Evolutionary conservation across 345 rosid genomes (phyloP).

Genomic region (Boechera retrofracta): DNA sequence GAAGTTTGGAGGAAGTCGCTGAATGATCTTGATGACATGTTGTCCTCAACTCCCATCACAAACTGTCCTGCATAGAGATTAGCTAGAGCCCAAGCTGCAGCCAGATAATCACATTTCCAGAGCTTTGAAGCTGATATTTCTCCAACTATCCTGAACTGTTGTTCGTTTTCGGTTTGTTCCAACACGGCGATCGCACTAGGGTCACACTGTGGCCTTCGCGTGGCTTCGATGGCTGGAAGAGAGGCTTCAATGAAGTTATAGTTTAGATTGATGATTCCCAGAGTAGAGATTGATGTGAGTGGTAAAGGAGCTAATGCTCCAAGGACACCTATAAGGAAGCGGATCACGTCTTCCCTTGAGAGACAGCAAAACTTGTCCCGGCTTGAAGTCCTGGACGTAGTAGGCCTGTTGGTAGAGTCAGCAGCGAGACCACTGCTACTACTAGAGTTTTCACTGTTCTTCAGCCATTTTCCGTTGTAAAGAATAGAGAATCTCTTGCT

Average conservation of each 20-base stretch:
- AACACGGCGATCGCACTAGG: slow-evolving; percentile 82
- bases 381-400: slow-evolving; percentile 61
- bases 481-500: slow-evolving; percentile 94
- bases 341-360: slow-evolving; percentile 89
- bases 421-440: slow-evolving; percentile 63
- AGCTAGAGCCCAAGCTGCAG: slow-evolving; percentile 96
- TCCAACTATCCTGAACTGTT: slow-evolving; percentile 70
- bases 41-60: slow-evolving; percentile 96
- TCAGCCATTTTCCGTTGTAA: slow-evolving; percentile 89
- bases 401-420: slow-evolving; percentile 54
- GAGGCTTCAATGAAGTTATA: slow-evolving; percentile 72
- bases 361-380: slow-evolving; percentile 91
- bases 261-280: slow-evolving; percentile 71
- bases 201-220: slow-evolving; percentile 59
- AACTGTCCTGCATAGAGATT: slow-evolving; percentile 92
- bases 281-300: slow-evolving; percentile 74
- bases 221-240: slow-evolving; percentile 70
- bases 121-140: slow-evolving; percentile 92
- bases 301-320: slow-evolving; percentile 98
- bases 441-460: slow-evolving; percentile 60
- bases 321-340: slow-evolving; percentile 92
- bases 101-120: slow-evolving; percentile 93
- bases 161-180: slow-evolving; percentile 63
- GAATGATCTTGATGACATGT: slow-evolving; percentile 62
- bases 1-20: slow-evolving; percentile 61